phyloP scores from a whole-genome alignment of 2,329 filamentous ascomycete genomes.

The Penicillium sp. region DNA sequence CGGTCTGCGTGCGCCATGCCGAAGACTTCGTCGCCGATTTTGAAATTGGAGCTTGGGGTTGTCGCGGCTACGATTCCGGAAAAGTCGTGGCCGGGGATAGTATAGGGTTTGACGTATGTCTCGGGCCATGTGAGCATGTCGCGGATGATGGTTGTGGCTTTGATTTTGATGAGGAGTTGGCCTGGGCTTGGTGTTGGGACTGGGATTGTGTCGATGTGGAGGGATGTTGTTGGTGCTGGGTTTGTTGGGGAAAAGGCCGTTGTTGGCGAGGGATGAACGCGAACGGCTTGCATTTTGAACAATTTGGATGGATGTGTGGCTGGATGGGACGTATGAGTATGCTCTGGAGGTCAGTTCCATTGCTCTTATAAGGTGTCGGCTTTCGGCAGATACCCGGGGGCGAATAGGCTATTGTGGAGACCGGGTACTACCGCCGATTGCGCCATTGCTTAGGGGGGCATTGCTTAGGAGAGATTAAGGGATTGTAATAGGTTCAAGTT shows the following conservation, averaged over 20 bases:
- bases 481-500: neutral
- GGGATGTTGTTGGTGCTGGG: slow-evolving; percentile 25
- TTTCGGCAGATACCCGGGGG: too few species aligned
- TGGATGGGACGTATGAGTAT: too few species aligned
- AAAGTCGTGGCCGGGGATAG: slow-evolving; percentile 26
- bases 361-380: too few species aligned
- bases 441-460: too few species aligned
- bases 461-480: too few species aligned
- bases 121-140: slow-evolving; percentile 32
- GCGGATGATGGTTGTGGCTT: slow-evolving; percentile 25
- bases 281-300: slow-evolving; percentile 24
- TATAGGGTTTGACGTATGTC: slow-evolving; percentile 23
- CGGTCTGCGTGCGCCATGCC: slow-evolving; percentile 27
- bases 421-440: too few species aligned
- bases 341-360: too few species aligned
- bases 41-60: slow-evolving; percentile 8
- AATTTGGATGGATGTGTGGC: too few species aligned
- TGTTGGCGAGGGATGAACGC: slow-evolving; percentile 21
- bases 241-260: slow-evolving; percentile 26
- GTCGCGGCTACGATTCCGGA: slow-evolving; percentile 19
- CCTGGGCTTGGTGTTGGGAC: slow-evolving; percentile 18
- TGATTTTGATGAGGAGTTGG: slow-evolving; percentile 24
- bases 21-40: slow-evolving; percentile 31
- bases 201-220: slow-evolving; percentile 23
- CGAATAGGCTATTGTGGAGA: too few species aligned